Evolutionary conservation across 2,329 filamentous ascomycete genomes (phyloP).

Genomic region (Cadophora luteo-olivacea): DNA sequence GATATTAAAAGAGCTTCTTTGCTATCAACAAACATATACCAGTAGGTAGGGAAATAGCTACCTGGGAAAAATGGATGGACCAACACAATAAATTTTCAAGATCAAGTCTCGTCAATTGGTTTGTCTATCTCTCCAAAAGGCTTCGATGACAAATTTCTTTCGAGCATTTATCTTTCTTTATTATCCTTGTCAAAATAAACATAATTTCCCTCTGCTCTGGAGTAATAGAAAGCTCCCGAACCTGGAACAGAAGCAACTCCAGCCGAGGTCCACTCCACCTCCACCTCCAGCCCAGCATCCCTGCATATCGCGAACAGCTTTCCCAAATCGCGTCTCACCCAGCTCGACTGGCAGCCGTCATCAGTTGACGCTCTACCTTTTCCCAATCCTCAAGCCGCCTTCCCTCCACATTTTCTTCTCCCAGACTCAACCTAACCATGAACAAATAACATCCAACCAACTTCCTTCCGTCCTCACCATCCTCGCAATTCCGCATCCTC

Average conservation of each 20-base stretch:
- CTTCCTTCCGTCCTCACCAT: too few species aligned
- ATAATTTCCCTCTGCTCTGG: too few species aligned
- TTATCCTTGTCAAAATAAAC: too few species aligned
- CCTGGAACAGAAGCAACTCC: background rate
- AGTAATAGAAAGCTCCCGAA: background rate
- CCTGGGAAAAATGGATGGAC: background rate
- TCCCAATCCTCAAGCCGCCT: too few species aligned
- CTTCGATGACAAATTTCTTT: too few species aligned
- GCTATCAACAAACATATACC: background rate
- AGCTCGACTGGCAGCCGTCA: background rate
- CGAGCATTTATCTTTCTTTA: too few species aligned
- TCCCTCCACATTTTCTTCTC: background rate
- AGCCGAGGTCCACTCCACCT: background rate
- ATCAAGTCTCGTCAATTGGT: too few species aligned
- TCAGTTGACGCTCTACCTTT: background rate
- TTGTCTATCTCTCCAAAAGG: too few species aligned
- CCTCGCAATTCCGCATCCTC: background rate
- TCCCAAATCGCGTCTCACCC: constrained; percentile 6
- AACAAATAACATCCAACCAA: background rate
- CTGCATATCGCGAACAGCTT: background rate
- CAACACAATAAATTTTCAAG: too few species aligned
- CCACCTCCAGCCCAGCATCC: background rate
- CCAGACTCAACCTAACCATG: background rate
- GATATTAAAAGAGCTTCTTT: background rate
- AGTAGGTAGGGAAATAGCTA: background rate